Base-by-base conservation (phyloP, 2,329 filamentous ascomycete species). In the Raffaelea deltoideospora region DNA sequence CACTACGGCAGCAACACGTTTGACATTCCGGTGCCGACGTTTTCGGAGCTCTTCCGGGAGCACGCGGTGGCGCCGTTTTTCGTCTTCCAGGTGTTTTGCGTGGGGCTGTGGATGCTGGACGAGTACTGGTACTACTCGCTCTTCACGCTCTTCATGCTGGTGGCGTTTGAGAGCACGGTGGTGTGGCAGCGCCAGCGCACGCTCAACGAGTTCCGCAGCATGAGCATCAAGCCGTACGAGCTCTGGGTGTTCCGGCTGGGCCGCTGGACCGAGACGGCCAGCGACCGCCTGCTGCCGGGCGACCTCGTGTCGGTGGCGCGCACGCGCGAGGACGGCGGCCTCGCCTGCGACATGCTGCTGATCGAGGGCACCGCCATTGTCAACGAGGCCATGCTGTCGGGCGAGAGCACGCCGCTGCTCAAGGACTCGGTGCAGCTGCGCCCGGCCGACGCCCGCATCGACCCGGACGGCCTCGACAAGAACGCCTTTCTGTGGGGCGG, bases 111-210 rank as follows among this genome's bases (percentile, higher is more conserved):
- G 90, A 84, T 96, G 77, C 65, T 98, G 53, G 90, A 98, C 53
- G 92, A 98, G 61, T 98, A 96, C 63, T 98, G 92, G 90, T 98
- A 98, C 66, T 98, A 98, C 63, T 96, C 90, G 43, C 73, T 98
- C 17, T 98, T 98, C 60, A 98, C 92, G 1, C 76, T 98, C 18
- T 87, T 96, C 64, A 98, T 98, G 92, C 74, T 98, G 38, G 85
- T 98, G 47, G 79, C 76, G 41, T 98, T 98, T 49, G 90, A 98
- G 64, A 95, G 87, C 57, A 98, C 90, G 3, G 92, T 98, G 27
- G 92, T 98, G 14, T 98, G 90, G 92, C 90, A 98, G 63, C 78
- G 90, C 42, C 90, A 98, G 69, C 74, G 88, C 47, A 98, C 92
- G 2, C 62, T 98, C 46, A 92, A 73, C 53, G 90, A 98, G 60